A percentile compares a stretch with the other conserved stretches of the same genome.
phyloP scores from a whole-genome alignment of 108 stramenopile genomes.

The Cyclostephanos invisitatus region DNA sequence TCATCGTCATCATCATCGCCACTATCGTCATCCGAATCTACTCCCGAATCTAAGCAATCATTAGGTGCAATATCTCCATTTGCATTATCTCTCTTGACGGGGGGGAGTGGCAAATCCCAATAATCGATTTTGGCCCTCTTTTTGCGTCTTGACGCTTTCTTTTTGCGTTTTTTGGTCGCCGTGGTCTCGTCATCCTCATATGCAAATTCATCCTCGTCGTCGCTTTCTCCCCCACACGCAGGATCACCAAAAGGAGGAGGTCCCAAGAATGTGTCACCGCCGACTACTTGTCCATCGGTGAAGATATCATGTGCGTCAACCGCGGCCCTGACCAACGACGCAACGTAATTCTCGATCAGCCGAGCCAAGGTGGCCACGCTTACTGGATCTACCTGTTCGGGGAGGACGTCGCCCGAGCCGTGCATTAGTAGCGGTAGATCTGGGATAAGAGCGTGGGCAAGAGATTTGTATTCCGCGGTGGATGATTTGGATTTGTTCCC shows the following conservation, averaged over 20 bases:
- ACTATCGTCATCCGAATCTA: constrained; percentile 12
- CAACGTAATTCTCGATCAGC: constrained; percentile 72
- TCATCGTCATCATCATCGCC: constrained; percentile 19
- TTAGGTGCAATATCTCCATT: constrained; percentile 10
- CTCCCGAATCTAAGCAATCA: constrained; percentile 7
- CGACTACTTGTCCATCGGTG: constrained; percentile 59
- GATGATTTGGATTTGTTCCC: constrained; percentile 2
- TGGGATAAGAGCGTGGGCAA: constrained; percentile 52
- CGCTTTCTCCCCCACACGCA: constrained; percentile 2
- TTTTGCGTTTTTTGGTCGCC: constrained; percentile 2
- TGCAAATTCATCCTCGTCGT: constrained; percentile 3
- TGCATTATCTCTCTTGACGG: neutral
- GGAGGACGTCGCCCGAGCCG: constrained; percentile 74
- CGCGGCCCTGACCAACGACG: constrained; percentile 69
- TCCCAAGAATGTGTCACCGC: constrained; percentile 30
- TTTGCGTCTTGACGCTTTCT: neutral
- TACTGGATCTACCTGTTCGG: constrained; percentile 56
- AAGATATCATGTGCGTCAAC: constrained; percentile 77
- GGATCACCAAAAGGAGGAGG: constrained; percentile 30
- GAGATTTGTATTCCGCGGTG: constrained; percentile 26
- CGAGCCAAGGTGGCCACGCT: constrained; percentile 63
- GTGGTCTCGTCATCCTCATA: constrained; percentile 4
- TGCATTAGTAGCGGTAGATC: constrained; percentile 83
- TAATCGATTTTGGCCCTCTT: constrained; percentile 53
- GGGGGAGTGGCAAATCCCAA: constrained; percentile 80